Conservation (phyloP, 2,329 filamentous ascomycete genomes). For the Periconia digitata region DNA sequence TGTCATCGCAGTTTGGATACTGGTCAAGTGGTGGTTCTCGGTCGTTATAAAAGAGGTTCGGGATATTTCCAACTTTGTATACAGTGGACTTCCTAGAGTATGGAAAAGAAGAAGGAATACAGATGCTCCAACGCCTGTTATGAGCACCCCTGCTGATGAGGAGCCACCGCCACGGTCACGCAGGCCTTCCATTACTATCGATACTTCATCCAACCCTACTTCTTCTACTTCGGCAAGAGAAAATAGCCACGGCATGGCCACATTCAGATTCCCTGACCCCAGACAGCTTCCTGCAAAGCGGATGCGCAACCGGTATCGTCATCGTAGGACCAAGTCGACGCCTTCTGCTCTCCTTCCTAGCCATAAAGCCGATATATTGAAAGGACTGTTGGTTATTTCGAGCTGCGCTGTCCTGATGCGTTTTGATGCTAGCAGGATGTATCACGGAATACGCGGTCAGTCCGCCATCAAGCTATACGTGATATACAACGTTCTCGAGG, state of each 20-base stretch:
- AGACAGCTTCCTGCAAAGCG: slow-evolving; percentile 32
- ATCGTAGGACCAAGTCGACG: slow-evolving; percentile 78
- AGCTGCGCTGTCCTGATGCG: slow-evolving; percentile 85
- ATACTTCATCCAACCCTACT: slow-evolving; percentile 12
- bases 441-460: slow-evolving; percentile 94
- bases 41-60: slow-evolving; percentile 70
- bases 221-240: slow-evolving; percentile 25
- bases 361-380: slow-evolving; percentile 93
- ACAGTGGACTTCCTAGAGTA: slow-evolving; percentile 75
- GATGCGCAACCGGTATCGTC: slow-evolving; percentile 47
- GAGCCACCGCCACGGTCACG: slow-evolving; percentile 26
- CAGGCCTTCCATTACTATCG: slow-evolving; percentile 23
- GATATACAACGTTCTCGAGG: slow-evolving; percentile 96
- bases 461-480: slow-evolving; percentile 98
- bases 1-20: slow-evolving; percentile 72
- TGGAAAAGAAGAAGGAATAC: slow-evolving; percentile 64
- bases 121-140: slow-evolving; percentile 26
- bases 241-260: slow-evolving; percentile 20
- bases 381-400: slow-evolving; percentile 82
- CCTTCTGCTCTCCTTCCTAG: slow-evolving; percentile 83
- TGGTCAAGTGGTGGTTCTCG: slow-evolving; percentile 76
- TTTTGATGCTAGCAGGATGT: slow-evolving; percentile 95
- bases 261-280: slow-evolving; percentile 29
- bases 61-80: slow-evolving; percentile 76
- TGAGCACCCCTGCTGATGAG: slow-evolving; percentile 32